phyloP scores from a whole-genome alignment of 345 rosid genomes.

The Pugionium cornutum region DNA sequence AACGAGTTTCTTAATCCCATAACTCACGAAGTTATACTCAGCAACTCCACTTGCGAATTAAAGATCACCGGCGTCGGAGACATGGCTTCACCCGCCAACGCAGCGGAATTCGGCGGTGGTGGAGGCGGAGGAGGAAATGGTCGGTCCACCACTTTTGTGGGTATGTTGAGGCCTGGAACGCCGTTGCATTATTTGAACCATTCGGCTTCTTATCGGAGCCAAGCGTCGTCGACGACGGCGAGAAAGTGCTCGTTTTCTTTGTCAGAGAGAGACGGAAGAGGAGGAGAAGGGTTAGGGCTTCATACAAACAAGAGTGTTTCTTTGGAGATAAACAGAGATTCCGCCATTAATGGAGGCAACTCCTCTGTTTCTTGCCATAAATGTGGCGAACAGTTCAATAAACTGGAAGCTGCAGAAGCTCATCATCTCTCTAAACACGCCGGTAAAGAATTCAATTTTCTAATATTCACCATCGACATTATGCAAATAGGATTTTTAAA shows the following conservation, averaged over 20 bases:
- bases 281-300: constrained; percentile 49
- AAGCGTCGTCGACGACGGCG: constrained; percentile 52
- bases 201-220: constrained; percentile 54
- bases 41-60: constrained; percentile 92
- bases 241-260: constrained; percentile 53
- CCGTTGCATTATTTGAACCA: constrained; percentile 81
- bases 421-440: constrained; percentile 99
- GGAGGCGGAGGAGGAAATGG: constrained; percentile 34
- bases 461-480: background rate
- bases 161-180: constrained; percentile 87
- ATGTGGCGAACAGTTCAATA: constrained; percentile 91
- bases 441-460: constrained; percentile 46
- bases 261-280: constrained; percentile 57
- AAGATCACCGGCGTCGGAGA: constrained; percentile 86
- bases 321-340: constrained; percentile 51
- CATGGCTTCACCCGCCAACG: constrained; percentile 49
- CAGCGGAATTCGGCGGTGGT: constrained; percentile 31
- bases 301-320: constrained; percentile 59
- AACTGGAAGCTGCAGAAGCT: constrained; percentile 93
- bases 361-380: constrained; percentile 81
- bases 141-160: constrained; percentile 64
- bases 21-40: constrained; percentile 88
- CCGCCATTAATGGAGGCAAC: constrained; percentile 45
- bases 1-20: constrained; percentile 98
- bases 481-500: background rate